These are phyloP conservation scores for Caloboletus inedulis DNA, from an alignment of 1,284 basidiomycete genomes.

Conservation along the genomic window DNA sequence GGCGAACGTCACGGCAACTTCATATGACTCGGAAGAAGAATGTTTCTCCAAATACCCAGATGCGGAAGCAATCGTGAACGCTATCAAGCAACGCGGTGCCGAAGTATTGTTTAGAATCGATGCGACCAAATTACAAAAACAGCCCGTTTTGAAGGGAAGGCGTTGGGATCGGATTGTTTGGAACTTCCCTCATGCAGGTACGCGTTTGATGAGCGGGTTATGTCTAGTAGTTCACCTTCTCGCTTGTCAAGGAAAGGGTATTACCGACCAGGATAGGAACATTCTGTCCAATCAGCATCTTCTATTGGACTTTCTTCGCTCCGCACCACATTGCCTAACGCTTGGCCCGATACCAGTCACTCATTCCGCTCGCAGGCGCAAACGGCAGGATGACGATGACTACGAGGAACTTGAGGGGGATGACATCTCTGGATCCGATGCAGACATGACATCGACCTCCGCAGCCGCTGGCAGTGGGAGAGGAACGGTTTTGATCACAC, in stretches of 20 bases:
- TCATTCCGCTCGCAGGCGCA: constrained; percentile 42
- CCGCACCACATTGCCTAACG: constrained; percentile 63
- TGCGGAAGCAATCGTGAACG: constrained; percentile 57
- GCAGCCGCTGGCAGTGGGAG: constrained; percentile 25
- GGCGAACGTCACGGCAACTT: constrained; percentile 78
- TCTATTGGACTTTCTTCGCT: constrained; percentile 82
- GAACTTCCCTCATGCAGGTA: constrained; percentile 97
- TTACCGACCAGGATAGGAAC: constrained; percentile 93
- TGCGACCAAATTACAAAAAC: constrained; percentile 72
- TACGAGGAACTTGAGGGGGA: constrained; percentile 32
- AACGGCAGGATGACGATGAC: constrained; percentile 44
- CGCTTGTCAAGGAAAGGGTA: constrained; percentile 71
- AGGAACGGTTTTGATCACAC: constrained; percentile 80
- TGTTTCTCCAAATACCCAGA: constrained; percentile 88
- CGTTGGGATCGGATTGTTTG: constrained; percentile 84
- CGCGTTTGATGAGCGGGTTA: neutral
- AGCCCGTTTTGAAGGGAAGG: constrained; percentile 50
- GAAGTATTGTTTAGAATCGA: constrained; percentile 84
- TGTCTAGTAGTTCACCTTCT: constrained; percentile 1
- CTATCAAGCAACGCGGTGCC: constrained; percentile 59
- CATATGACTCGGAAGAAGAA: constrained; percentile 78
- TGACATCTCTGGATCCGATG: constrained; percentile 29
- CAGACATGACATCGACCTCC: constrained; percentile 12
- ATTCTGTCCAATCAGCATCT: constrained; percentile 88
- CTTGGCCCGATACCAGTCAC: constrained; percentile 53